Evolutionary conservation across 495 filamentous ascomycete genomes (phyloP), one percentile per base, ranked within the genome.

Genomic region (Usnea hakonensis): DNA sequence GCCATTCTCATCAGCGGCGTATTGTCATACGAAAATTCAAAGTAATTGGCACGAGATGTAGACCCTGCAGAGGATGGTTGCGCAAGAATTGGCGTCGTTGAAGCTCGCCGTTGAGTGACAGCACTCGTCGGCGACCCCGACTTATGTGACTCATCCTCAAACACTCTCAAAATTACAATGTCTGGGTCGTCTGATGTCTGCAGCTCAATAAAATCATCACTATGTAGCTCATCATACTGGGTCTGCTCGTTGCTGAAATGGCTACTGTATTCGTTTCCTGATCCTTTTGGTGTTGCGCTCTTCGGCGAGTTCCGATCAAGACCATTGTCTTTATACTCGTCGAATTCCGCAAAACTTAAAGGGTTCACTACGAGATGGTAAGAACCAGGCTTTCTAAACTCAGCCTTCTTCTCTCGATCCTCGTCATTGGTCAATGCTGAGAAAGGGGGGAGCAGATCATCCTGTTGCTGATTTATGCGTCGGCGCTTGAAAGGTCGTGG

Each of bases 361-460:
- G 79, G 83, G 36, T 80, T 77, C 46, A 78, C 76, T 26, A 85
- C 65, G 36, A 86, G 80, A 69, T 81, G 74, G 67, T 81, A 86
- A 1, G 81, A 85, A 8, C 83, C 83, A 1, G 83, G 82, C 35
- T 69, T 69, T 41, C 72, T 72, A 7, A 69, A 69, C 60, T 83
- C 77, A 9, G 83, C 83, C 64, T 85, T 86, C 62, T 67, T 76
- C 64, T 86, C 83, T 57, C 83, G 69, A 2, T 85, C 83, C 48
- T 85, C 83, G 63, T 85, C 83, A n/a, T 75, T 85, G 5, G 76
- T 83, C 41, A 86, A 74, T 11, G 69, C 62, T 23, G 77, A 68
- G 65, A 86, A 85, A 3, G 77, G 75, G 17, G 83, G 82, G 6
- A 85, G 72, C 4, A 72, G 59, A 63, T 81, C 75, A 13, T 70